A percentile compares a stretch with the other conserved stretches of the same genome.
These are phyloP conservation scores for Dendrobium huoshanense DNA, from an alignment of 106 monocot species.

Conservation along the genomic window DNA sequence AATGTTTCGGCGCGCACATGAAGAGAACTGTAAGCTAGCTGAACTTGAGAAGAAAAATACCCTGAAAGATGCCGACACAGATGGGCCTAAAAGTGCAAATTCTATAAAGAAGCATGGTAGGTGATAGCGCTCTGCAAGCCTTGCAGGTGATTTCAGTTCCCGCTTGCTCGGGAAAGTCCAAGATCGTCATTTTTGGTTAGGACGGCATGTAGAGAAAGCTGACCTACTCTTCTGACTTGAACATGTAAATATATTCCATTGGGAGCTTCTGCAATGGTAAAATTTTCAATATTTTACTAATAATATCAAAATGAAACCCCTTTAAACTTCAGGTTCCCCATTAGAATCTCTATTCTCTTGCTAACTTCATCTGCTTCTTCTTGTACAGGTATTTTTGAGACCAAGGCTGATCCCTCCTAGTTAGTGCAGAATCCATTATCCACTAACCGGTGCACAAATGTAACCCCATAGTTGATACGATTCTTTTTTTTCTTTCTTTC, in stretches of 20 bases:
- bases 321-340: not conserved
- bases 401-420: not conserved
- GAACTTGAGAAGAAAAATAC: slow-evolving; percentile 27
- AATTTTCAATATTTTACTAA: not conserved
- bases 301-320: too few species aligned
- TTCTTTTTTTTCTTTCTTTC: not conserved
- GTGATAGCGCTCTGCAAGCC: too few species aligned
- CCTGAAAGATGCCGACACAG: slow-evolving; percentile 44
- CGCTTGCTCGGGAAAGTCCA: not conserved
- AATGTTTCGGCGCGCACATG: slow-evolving; percentile 59
- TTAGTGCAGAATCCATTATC: not conserved
- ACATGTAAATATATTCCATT: not conserved
- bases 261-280: not conserved
- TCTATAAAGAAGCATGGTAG: slow-evolving; percentile 18
- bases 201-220: not conserved
- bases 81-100: slow-evolving; percentile 31
- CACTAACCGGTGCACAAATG: not conserved
- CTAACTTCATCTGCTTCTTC: not conserved
- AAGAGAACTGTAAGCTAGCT: slow-evolving; percentile 43
- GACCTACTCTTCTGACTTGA: not conserved
- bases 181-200: not conserved
- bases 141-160: not conserved
- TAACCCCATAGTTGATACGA: not conserved
- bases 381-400: slow-evolving; percentile 1
- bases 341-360: not conserved